phyloP scores from a whole-genome alignment of 2,329 filamentous ascomycete species.

The Delphinella strobiligena region DNA sequence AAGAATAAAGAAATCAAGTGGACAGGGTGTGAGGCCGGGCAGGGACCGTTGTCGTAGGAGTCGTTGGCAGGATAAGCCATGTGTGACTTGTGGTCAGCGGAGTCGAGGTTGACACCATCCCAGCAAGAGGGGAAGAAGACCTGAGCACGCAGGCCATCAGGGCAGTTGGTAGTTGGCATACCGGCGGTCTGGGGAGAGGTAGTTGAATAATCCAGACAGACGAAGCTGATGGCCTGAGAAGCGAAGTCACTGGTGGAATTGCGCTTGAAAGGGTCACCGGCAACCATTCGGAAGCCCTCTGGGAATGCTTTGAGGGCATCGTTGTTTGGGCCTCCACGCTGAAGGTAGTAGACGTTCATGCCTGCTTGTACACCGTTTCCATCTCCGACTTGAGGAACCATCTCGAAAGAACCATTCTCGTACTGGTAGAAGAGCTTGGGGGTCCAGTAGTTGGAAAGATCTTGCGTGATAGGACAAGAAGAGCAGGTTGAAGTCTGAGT shows the following conservation, averaged over 20 bases:
- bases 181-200: conserved; percentile 36
- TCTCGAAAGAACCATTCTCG: conserved; percentile 44
- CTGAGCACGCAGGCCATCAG: conserved; percentile 50
- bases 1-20: conserved; percentile 49
- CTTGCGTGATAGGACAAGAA: conserved; percentile 55
- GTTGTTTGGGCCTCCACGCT: conserved; percentile 39
- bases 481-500: conserved; percentile 54
- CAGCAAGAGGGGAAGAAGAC: conserved; percentile 66
- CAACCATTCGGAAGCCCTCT: conserved; percentile 57
- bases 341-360: conserved; percentile 63
- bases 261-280: conserved; percentile 49
- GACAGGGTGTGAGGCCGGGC: conserved; percentile 39
- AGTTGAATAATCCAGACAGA: conserved; percentile 40
- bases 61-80: conserved; percentile 47
- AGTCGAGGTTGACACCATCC: conserved; percentile 47
- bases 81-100: conserved; percentile 51
- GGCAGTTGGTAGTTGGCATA: conserved; percentile 62
- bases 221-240: conserved; percentile 42
- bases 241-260: conserved; percentile 44
- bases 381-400: conserved; percentile 45
- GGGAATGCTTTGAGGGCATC: conserved; percentile 61
- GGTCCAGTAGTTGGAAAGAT: conserved; percentile 68
- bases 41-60: conserved; percentile 38
- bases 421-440: conserved; percentile 58
- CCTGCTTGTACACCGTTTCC: conserved; percentile 37